Percentiles rank a stretch among this genome's conserved stretches.
These are phyloP conservation scores for Cyberlindnera euphorbiiphila DNA, from an alignment of 805 yeast genomes.

Conservation along the genomic window DNA sequence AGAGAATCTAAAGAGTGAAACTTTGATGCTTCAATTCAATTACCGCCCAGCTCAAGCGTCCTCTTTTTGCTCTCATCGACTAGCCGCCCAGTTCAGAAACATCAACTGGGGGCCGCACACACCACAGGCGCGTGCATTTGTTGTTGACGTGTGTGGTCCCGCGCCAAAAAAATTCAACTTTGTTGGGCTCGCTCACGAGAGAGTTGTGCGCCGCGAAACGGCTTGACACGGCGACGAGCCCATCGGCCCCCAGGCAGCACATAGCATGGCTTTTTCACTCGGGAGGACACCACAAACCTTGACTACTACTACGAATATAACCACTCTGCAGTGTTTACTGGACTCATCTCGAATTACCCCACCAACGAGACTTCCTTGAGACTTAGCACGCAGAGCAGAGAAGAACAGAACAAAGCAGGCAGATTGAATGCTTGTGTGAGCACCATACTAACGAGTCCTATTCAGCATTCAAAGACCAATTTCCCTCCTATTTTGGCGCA, in stretches of 20 bases:
- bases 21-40: no score
- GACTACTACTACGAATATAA: no score
- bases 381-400: neutral
- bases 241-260: no score
- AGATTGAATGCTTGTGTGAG: neutral
- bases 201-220: no score
- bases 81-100: conserved; percentile 1
- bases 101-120: neutral
- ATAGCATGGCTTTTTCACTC: no score
- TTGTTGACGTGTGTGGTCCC: conserved; percentile 15
- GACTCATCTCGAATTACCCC: no score
- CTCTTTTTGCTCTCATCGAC: neutral
- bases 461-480: conserved; percentile 20
- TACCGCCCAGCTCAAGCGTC: no score
- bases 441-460: conserved; percentile 1
- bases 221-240: no score
- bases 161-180: conserved; percentile 14
- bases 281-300: no score
- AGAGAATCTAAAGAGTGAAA: no score
- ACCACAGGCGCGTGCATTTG: conserved; percentile 2
- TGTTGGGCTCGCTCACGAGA: conserved; percentile 17
- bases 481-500: conserved; percentile 11
- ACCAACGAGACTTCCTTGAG: neutral
- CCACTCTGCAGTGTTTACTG: no score
- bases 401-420: conserved; percentile 1